Evolutionary conservation across 768 basidiomycete species (phyloP).

Genomic region (Tulasnella calospora): DNA sequence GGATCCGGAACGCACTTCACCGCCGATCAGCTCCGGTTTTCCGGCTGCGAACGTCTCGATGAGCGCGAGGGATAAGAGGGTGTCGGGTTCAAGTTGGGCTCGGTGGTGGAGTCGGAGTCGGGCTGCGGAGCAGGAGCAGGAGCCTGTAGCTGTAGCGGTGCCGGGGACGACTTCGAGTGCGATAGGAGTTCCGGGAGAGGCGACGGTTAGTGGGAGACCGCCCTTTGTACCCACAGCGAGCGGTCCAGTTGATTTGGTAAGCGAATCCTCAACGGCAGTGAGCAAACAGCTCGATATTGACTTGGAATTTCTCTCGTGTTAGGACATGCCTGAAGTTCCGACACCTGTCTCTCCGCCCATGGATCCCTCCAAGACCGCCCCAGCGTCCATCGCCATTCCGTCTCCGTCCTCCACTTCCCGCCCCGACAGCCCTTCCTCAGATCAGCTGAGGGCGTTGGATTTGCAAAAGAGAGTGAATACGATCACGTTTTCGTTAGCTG

Average conservation of each 20-base stretch:
- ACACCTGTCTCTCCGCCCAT: not conserved
- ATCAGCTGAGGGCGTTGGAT: conserved; percentile 88
- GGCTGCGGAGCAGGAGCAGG: not conserved
- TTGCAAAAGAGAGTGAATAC: conserved; percentile 84
- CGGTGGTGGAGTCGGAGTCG: conserved; percentile 74
- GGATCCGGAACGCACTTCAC: not conserved
- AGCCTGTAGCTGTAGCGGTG: not conserved
- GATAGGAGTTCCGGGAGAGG: conserved; percentile 27
- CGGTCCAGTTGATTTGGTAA: not conserved
- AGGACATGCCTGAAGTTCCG: not conserved
- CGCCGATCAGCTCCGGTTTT: not conserved
- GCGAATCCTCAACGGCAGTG: too few species aligned
- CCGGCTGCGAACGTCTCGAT: not conserved
- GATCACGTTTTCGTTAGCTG: conserved; percentile 87
- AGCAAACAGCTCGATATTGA: not conserved
- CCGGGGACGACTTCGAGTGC: not conserved
- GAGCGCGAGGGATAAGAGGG: conserved; percentile 34
- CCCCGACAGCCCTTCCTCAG: conserved; percentile 34
- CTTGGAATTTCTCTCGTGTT: not conserved
- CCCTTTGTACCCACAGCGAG: not conserved
- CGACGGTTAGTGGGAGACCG: not conserved
- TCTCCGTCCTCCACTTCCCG: not conserved
- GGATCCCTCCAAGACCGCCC: not conserved
- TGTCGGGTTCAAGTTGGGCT: conserved; percentile 59
- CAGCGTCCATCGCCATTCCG: not conserved